These are phyloP conservation scores for Mycosphaerella arachidis DNA, from an alignment of 2,329 filamentous ascomycete species.

Conservation along the genomic window DNA sequence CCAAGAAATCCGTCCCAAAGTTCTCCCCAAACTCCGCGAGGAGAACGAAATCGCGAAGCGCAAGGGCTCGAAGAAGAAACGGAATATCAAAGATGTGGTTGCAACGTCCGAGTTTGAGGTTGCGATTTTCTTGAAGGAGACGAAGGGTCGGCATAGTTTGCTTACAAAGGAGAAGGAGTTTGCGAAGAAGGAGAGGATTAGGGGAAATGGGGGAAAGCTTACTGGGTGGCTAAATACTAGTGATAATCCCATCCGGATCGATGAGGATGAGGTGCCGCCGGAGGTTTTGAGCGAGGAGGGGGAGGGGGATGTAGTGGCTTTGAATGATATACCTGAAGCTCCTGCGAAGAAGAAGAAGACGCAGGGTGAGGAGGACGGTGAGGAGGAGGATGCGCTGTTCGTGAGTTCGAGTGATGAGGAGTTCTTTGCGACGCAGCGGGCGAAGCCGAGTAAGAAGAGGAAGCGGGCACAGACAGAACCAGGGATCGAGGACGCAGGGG, in stretches of 20 bases:
- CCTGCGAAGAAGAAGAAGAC: slow-evolving; percentile 24
- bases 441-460: slow-evolving; percentile 24
- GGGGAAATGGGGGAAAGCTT: slow-evolving; percentile 44
- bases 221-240: slow-evolving; percentile 43
- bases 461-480: slow-evolving; percentile 22
- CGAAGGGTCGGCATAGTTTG: slow-evolving; percentile 76
- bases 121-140: slow-evolving; percentile 86
- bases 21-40: slow-evolving; percentile 86
- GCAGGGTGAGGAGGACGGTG: slow-evolving; percentile 13
- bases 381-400: slow-evolving; percentile 33
- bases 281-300: slow-evolving; percentile 52
- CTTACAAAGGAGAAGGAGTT: slow-evolving; percentile 79
- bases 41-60: slow-evolving; percentile 60
- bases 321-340: slow-evolving; percentile 56
- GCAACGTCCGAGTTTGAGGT: slow-evolving; percentile 87
- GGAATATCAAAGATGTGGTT: slow-evolving; percentile 82
- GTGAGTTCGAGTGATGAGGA: slow-evolving; percentile 36
- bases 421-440: slow-evolving; percentile 30
- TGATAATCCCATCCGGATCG: slow-evolving; percentile 39
- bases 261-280: slow-evolving; percentile 46
- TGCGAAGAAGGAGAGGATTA: slow-evolving; percentile 39
- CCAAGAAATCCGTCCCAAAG: slow-evolving; percentile 74
- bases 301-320: slow-evolving; percentile 48
- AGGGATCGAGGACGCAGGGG: slow-evolving; percentile 22
- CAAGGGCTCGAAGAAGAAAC: slow-evolving; percentile 62